These are phyloP conservation scores for Vitis labrusca DNA, from an alignment of 164 flowering plant genomes.

Conservation along the genomic window DNA sequence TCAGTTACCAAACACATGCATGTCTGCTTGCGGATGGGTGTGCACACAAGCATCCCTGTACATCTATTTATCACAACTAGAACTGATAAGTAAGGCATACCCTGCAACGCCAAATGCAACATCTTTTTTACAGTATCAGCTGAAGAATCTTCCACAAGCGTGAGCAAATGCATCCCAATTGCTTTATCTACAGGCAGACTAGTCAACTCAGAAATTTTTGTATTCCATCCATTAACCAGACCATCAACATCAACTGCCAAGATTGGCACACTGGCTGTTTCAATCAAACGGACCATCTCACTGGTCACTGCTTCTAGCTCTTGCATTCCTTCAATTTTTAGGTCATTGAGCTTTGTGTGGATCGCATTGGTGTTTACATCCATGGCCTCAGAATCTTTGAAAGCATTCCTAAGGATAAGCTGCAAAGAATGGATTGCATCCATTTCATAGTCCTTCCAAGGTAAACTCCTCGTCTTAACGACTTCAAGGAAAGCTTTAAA, in stretches of 20 bases:
- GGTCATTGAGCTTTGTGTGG: conserved; percentile 58
- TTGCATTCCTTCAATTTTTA: conserved; percentile 74
- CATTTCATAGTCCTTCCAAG: conserved; percentile 97
- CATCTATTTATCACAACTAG: not conserved
- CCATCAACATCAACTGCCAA: conserved; percentile 85
- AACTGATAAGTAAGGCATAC: conserved; percentile 33
- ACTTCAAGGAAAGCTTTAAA: conserved; percentile 97
- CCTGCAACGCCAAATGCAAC: conserved; percentile 76
- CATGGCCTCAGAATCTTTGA: conserved; percentile 44
- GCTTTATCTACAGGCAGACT: conserved; percentile 79
- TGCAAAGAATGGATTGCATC: conserved; percentile 97
- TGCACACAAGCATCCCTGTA: too few species aligned
- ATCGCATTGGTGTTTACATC: conserved; percentile 42
- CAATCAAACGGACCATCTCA: conserved; percentile 94
- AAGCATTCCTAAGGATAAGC: conserved; percentile 80
- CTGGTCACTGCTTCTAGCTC: conserved; percentile 91
- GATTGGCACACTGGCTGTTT: conserved; percentile 91
- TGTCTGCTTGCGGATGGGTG: not conserved
- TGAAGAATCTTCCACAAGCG: conserved; percentile 84
- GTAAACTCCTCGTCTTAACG: conserved; percentile 76
- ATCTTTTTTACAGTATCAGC: conserved; percentile 55
- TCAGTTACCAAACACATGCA: not conserved
- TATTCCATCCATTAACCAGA: conserved; percentile 89
- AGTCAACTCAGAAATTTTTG: conserved; percentile 82
- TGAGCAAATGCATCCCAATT: conserved; percentile 77